Evolutionary conservation across 345 rosid species (phyloP).

Genomic region (Lepidium didymum): DNA sequence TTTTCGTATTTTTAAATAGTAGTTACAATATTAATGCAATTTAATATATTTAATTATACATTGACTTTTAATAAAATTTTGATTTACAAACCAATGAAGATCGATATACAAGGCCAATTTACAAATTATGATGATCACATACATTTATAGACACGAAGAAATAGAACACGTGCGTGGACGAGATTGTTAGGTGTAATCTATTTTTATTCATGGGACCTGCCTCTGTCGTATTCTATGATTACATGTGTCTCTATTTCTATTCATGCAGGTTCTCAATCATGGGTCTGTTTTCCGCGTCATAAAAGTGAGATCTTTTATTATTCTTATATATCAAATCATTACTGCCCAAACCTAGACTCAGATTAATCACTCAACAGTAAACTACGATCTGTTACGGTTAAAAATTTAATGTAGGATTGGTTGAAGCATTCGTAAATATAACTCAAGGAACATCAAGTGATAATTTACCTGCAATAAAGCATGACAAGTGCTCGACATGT

Average conservation of each 20-base stretch:
- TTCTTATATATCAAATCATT: no score
- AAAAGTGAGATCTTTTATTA: no score
- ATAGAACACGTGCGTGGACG: background rate
- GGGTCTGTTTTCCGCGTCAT: background rate
- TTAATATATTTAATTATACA: background rate
- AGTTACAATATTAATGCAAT: background rate
- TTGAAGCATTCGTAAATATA: no score
- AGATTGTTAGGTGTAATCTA: background rate
- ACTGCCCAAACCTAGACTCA: no score
- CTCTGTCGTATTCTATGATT: background rate
- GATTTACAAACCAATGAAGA: background rate
- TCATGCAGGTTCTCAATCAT: background rate
- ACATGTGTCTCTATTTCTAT: background rate
- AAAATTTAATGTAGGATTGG: no score
- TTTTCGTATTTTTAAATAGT: background rate
- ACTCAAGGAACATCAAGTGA: no score
- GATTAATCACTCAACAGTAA: no score
- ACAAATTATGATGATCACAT: background rate
- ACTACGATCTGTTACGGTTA: no score
- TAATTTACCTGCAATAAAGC: fast-evolving
- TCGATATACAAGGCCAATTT: background rate
- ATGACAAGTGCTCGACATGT: no score
- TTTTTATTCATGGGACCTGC: background rate
- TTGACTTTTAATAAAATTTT: background rate
- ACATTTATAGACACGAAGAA: background rate